Base-by-base conservation (phyloP, 2,329 filamentous ascomycete genomes). In the Plectosphaerella plurivora region DNA sequence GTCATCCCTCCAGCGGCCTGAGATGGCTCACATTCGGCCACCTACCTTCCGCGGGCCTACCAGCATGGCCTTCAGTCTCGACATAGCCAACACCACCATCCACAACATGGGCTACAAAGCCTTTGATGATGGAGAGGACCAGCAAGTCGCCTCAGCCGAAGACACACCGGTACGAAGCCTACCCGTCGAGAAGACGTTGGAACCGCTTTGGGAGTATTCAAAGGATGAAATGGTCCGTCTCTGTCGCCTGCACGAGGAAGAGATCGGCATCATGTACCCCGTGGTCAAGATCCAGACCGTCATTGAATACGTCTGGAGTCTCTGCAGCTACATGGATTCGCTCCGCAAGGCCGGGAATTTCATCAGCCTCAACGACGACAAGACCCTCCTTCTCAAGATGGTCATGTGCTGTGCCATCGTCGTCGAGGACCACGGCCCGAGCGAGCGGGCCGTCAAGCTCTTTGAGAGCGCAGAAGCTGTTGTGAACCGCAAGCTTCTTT, bases 191-290 rank as follows among this genome's bases (percentile, higher is more conserved):
- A 53, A 54, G 15, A 37, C 53, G 50, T 11, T 55, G 77, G 93
- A 97, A 64, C 91, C 91, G 0, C 80, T 97, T 25, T 92, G 91
- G 83, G 78, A 84, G 8, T 81, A 95, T 47, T 81, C 82, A 51
- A 86, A 87, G 61, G 84, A 91, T 36, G 91, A 97, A 63, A 89
- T 94, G 61, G 68, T 93, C 18, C 83, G 90, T 1, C 72, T 97
- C 14, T 90, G 89, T 58, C 78, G 82, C 14, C 75, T 95, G 0
- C 93, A 94, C 63, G 89, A 96, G 59, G 91, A 97, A 61, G 92
- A 97, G 65, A 86, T 95, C 61, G 90, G 90, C 44, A 82, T 93
- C 61, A 95, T 96, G 90, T 96, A 96, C 66, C 93, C 93, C 0
- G 82, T 96, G 4, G 68, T 96, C 46, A 82, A 89, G 59, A 87